Percentiles rank a stretch among this genome's conserved stretches.
phyloP scores from a whole-genome alignment of 2,329 filamentous ascomycete genomes.

The Mollisiaceae sp. region DNA sequence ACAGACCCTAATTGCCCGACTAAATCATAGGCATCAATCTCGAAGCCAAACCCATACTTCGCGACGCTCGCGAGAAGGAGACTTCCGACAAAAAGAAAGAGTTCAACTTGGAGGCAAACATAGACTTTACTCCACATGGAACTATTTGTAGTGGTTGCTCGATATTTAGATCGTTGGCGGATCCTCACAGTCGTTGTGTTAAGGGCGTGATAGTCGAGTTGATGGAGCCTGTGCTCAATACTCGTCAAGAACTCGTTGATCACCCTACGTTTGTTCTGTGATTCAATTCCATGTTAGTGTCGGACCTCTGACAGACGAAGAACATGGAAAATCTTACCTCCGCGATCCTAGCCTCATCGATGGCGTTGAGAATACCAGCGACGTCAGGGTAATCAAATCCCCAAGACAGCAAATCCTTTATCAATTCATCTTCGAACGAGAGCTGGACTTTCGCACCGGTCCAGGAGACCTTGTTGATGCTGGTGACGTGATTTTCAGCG shows the following conservation, averaged over 20 bases:
- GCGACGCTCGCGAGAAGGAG: too few species aligned
- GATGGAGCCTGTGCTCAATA: neutral
- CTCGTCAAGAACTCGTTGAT: neutral
- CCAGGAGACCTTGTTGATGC: neutral
- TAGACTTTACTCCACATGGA: too few species aligned
- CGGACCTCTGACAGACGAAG: neutral
- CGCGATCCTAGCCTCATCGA: neutral
- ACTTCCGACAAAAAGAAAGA: too few species aligned
- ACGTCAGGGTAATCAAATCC: neutral
- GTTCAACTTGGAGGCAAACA: too few species aligned
- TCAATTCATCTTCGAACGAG: neutral
- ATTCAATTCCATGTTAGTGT: neutral
- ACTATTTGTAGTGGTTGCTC: too few species aligned
- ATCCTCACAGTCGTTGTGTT: neutral
- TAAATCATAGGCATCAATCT: too few species aligned
- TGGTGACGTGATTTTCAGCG: neutral
- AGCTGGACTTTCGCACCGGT: neutral
- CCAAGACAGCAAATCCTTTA: neutral
- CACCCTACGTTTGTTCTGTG: neutral
- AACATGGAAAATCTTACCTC: neutral
- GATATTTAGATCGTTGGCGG: neutral
- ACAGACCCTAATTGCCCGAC: too few species aligned
- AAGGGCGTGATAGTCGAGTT: neutral
- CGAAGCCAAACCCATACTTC: too few species aligned
- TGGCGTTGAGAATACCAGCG: neutral